Evolutionary conservation across 208 protist genomes (phyloP), one percentile per base, ranked within the genome.

Genomic region (Crithidia fasciculata): DNA sequence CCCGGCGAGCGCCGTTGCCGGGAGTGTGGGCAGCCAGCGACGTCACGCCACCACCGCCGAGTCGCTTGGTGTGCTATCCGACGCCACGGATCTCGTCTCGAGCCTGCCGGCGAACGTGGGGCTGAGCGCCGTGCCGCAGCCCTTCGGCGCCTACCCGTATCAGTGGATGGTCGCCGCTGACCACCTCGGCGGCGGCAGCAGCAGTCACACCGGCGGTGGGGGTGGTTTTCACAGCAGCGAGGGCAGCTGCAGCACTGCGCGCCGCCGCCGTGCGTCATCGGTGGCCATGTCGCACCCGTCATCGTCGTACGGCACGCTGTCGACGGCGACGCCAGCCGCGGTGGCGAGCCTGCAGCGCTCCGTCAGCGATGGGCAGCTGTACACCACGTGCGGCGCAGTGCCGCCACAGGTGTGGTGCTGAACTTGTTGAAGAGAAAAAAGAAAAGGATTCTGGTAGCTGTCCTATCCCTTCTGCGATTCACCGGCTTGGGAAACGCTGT

Each of bases 101-200:
- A 1, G 39, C 52, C 8, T n/a, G 8, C 3, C 36, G 7, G 40
- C 40, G 4, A 52, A 52, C n/a, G 52, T 59, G 39, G 64, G 64
- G 2, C 18, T 69, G 5, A 59, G 47, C 40, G 4, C 64, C 9
- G 64, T 69, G 16, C 64, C 64, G 37, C 64, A 69, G 52, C 64
- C 64, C 3, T 69, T 36, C 40, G 64, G 64, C n/a, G 64, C 64
- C 40, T 69, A 69, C 40, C 64, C 64, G 64, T 69, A 69, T 39
- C 64, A 69, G 52, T 69, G 64, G 64, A 69, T 69, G 64, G 52
- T 69, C 16, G 52, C 52, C 2, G 18, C 64, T 4, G 64, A 69
- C 7, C 49, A n/a, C 5, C 41, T 57, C 44, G 15, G 9, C 36
- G 9, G 15, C 2, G 62, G 36, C 9, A 43, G 19, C 45, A 13